phyloP scores from a whole-genome alignment of 371 early-diverging fungal species.

The Dichotomocladium elegans region DNA sequence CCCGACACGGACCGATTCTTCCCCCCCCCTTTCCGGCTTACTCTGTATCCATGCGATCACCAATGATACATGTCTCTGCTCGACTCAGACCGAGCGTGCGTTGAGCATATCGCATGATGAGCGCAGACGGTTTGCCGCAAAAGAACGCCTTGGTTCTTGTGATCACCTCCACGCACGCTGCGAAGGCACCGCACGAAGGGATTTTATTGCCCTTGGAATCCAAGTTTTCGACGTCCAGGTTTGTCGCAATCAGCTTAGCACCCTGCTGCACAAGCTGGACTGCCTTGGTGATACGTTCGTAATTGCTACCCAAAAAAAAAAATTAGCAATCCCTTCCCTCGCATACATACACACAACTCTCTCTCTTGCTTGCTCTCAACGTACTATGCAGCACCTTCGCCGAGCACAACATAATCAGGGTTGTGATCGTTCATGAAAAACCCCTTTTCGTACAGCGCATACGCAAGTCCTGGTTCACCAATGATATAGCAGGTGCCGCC shows the following conservation, averaged over 20 bases:
- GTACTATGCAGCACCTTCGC: constrained; percentile 52
- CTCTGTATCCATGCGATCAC: constrained; percentile 74
- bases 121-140: constrained; percentile 62
- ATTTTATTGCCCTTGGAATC: constrained; percentile 52
- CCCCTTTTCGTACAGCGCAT: constrained; percentile 62
- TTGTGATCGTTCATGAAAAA: constrained; percentile 64
- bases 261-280: constrained; percentile 52
- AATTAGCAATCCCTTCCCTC: constrained; percentile 30
- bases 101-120: constrained; percentile 67
- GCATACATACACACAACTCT: background rate
- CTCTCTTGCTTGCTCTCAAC: too few species aligned
- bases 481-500: constrained; percentile 57
- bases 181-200: constrained; percentile 61
- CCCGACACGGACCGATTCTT: too few species aligned
- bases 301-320: constrained; percentile 76
- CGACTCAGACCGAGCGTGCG: constrained; percentile 53
- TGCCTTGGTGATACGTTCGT: constrained; percentile 60
- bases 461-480: constrained; percentile 65
- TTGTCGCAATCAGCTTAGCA: constrained; percentile 66
- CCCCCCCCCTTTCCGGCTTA: too few species aligned
- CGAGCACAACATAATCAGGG: constrained; percentile 65
- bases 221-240: constrained; percentile 62
- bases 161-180: constrained; percentile 56
- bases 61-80: constrained; percentile 63
- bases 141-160: constrained; percentile 66